Percentiles rank a stretch among this genome's conserved stretches.
These are phyloP conservation scores for Monascus purpureus DNA, from an alignment of 495 filamentous ascomycete species.

Conservation along the genomic window DNA sequence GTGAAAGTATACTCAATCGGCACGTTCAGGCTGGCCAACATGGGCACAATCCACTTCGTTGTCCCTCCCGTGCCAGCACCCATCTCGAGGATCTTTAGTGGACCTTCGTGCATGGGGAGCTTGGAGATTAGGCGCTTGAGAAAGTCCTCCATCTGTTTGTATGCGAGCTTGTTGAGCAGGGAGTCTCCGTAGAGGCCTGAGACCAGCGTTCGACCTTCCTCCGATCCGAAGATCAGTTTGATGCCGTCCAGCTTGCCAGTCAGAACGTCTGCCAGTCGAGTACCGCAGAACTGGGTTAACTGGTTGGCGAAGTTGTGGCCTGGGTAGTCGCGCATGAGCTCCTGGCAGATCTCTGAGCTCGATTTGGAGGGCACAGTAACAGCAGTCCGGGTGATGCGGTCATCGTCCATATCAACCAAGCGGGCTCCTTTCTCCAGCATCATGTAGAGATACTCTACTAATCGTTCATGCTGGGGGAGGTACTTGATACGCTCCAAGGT, in stretches of 20 bases:
- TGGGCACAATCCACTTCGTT: slow-evolving; percentile 21
- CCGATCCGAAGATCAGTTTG: slow-evolving; percentile 32
- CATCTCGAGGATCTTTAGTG: slow-evolving; percentile 28
- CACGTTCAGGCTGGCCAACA: slow-evolving; percentile 18
- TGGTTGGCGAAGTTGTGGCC: slow-evolving; percentile 22
- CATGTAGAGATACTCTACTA: slow-evolving; percentile 25
- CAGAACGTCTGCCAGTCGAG: slow-evolving; percentile 25
- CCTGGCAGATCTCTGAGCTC: slow-evolving; percentile 18
- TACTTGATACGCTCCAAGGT: slow-evolving; percentile 17
- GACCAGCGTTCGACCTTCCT: slow-evolving; percentile 30
- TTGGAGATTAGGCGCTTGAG: slow-evolving; percentile 17
- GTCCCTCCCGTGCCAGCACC: slow-evolving; percentile 34
- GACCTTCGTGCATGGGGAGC: slow-evolving; percentile 8
- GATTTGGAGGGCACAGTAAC: slow-evolving; percentile 16
- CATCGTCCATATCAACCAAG: slow-evolving; percentile 21
- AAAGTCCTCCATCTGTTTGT: slow-evolving; percentile 31
- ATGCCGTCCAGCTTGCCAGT: slow-evolving; percentile 30
- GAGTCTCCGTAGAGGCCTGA: slow-evolving; percentile 30
- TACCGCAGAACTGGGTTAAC: slow-evolving; percentile 30
- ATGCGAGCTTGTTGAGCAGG: slow-evolving; percentile 22
- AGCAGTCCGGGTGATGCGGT: slow-evolving; percentile 23
- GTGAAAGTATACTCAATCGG: slow-evolving; percentile 37
- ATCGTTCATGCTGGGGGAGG: no score
- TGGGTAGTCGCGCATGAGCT: slow-evolving; percentile 21
- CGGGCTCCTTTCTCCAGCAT: slow-evolving; percentile 27